Percentiles rank a stretch among this genome's conserved stretches.
Evolutionary conservation across 2,329 filamentous ascomycete species (phyloP).

Genomic region (Ploettnerulaceae sp.): DNA sequence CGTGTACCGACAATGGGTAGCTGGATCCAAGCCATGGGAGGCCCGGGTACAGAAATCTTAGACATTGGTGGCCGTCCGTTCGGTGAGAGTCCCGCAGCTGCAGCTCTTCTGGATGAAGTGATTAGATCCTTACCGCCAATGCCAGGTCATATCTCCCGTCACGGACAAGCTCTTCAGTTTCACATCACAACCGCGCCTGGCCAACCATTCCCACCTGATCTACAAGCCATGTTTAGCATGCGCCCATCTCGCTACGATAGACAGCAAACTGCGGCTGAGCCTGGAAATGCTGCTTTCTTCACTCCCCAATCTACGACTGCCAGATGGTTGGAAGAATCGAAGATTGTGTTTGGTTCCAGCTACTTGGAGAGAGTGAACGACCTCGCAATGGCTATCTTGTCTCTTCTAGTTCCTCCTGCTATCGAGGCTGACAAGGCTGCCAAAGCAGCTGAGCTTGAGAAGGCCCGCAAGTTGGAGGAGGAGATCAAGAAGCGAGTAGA

Average conservation of each 20-base stretch:
- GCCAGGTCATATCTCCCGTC: slow-evolving; percentile 35
- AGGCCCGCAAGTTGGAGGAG: slow-evolving; percentile 51
- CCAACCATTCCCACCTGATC: slow-evolving; percentile 47
- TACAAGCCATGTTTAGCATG: slow-evolving; percentile 41
- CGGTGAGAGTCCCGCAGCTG: slow-evolving; percentile 29
- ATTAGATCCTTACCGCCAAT: slow-evolving; percentile 33
- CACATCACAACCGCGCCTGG: slow-evolving; percentile 50
- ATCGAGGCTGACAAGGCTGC: slow-evolving; percentile 73
- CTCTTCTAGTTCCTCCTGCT: slow-evolving; percentile 74
- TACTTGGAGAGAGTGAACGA: slow-evolving; percentile 65
- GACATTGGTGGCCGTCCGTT: slow-evolving; percentile 32
- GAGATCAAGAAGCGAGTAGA: slow-evolving; percentile 59
- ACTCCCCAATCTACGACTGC: slow-evolving; percentile 63
- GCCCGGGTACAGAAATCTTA: slow-evolving; percentile 35
- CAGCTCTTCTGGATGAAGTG: slow-evolving; percentile 30
- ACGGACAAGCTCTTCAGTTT: slow-evolving; percentile 53
- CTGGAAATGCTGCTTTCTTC: slow-evolving; percentile 46
- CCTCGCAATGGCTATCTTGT: slow-evolving; percentile 65
- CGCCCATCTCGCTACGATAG: slow-evolving; percentile 24
- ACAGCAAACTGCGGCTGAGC: slow-evolving; percentile 30
- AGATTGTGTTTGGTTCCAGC: slow-evolving; percentile 71
- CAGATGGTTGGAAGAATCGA: slow-evolving; percentile 86
- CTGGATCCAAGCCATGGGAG: slow-evolving; percentile 43
- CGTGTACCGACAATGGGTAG: slow-evolving; percentile 46
- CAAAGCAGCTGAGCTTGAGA: slow-evolving; percentile 55